phyloP scores from a whole-genome alignment of 140 eudicot species.

The Stevia rebaudiana region DNA sequence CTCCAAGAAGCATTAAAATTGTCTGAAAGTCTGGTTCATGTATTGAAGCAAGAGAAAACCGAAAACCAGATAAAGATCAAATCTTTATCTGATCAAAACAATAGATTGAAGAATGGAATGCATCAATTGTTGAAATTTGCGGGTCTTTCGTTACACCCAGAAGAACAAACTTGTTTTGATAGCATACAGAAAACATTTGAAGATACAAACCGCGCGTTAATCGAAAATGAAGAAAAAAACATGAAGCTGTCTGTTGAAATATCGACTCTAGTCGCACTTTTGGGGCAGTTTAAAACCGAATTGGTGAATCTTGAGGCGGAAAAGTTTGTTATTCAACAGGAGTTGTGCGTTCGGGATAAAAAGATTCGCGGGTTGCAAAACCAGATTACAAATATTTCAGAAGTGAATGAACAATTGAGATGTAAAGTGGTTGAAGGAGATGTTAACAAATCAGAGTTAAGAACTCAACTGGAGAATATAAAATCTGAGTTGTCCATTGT shows the following conservation, averaged over 20 bases:
- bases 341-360: conserved; percentile 26
- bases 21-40: conserved; percentile 47
- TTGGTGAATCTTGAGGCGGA: conserved; percentile 35
- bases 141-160: conserved; percentile 34
- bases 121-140: conserved; percentile 42
- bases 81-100: conserved; percentile 49
- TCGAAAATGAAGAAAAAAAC: conserved; percentile 53
- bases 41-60: conserved; percentile 40
- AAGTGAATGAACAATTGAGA: conserved; percentile 41
- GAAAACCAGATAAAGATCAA: conserved; percentile 36
- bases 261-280: conserved; percentile 46
- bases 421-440: conserved; percentile 43
- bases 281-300: conserved; percentile 43
- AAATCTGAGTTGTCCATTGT: conserved; percentile 32
- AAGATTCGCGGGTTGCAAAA: conserved; percentile 36
- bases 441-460: conserved; percentile 34
- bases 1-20: conserved; percentile 47
- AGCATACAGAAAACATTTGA: conserved; percentile 36
- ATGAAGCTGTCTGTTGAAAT: conserved; percentile 39
- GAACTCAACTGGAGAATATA: conserved; percentile 42
- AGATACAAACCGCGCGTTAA: conserved; percentile 36
- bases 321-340: conserved; percentile 36
- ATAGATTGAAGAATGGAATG: conserved; percentile 47
- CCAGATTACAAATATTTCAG: conserved; percentile 40
- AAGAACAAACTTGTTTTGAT: conserved; percentile 35